phyloP scores from a whole-genome alignment of 2,329 filamentous ascomycete genomes.

The Mollisiaceae sp. region DNA sequence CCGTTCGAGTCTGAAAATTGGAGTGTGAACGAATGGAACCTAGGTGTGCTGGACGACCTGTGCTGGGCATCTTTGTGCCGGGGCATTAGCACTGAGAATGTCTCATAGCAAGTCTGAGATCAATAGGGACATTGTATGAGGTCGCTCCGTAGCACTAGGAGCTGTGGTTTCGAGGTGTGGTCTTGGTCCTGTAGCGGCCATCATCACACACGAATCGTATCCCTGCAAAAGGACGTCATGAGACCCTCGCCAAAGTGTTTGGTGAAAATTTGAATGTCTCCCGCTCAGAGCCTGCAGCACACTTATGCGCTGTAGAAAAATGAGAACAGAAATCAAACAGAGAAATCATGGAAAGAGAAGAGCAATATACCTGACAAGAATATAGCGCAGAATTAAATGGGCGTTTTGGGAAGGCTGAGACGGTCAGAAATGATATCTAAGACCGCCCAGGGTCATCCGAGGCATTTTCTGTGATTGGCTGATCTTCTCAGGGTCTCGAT shows the following conservation, averaged over 20 bases:
- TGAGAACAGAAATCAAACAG: not conserved
- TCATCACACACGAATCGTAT: conserved; percentile 7
- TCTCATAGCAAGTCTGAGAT: not conserved
- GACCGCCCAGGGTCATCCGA: not conserved
- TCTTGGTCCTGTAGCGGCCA: no score
- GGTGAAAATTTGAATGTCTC: conserved; percentile 11
- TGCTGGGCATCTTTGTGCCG: conserved; percentile 17
- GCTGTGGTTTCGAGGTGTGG: not conserved
- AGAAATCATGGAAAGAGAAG: not conserved
- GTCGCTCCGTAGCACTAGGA: not conserved
- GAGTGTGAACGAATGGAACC: conserved; percentile 39
- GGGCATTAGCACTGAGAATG: not conserved
- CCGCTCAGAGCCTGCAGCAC: conserved; percentile 1
- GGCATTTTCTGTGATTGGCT: conserved; percentile 3
- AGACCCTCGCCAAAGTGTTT: conserved; percentile 18
- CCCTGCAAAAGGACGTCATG: conserved; percentile 23
- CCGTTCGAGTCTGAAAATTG: conserved; percentile 51
- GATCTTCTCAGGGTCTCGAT: not conserved
- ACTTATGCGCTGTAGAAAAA: not conserved
- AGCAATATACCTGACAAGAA: not conserved
- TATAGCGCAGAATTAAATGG: not conserved
- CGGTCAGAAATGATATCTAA: not conserved
- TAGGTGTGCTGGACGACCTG: conserved; percentile 14
- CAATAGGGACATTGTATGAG: conserved; percentile 1
- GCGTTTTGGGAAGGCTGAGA: not conserved